Evolutionary conservation across 352 stramenopile species (phyloP).

Genomic region (Elongisporangium senticosum): DNA sequence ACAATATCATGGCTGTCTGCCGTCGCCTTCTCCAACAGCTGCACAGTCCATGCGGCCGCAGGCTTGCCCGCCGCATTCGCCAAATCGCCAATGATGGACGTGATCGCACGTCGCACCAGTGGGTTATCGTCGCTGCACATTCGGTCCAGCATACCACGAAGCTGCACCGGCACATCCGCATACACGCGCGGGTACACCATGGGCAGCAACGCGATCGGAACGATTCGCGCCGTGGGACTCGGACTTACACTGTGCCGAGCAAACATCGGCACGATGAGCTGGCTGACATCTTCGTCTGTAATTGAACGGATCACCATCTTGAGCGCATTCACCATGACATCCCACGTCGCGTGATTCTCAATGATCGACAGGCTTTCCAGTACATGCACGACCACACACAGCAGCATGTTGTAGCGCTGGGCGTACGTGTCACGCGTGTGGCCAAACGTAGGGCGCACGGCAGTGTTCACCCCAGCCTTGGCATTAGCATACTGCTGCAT

Average conservation of each 20-base stretch:
- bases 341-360: constrained; percentile 86
- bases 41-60: constrained; percentile 64
- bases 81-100: constrained; percentile 77
- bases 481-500: constrained; percentile 48
- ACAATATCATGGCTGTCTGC: constrained; percentile 85
- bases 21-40: constrained; percentile 75
- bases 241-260: constrained; percentile 78
- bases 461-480: constrained; percentile 6
- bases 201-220: constrained; percentile 68
- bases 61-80: constrained; percentile 42
- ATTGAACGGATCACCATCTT: constrained; percentile 66
- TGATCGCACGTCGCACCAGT: constrained; percentile 75
- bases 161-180: constrained; percentile 71
- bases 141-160: constrained; percentile 83
- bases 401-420: constrained; percentile 59
- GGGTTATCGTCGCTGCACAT: constrained; percentile 86
- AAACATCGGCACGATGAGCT: constrained; percentile 74
- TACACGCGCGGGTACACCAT: constrained; percentile 68
- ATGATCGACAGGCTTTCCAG: constrained; percentile 86
- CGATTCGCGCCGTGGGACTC: constrained; percentile 78
- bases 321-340: constrained; percentile 83
- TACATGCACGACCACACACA: constrained; percentile 75
- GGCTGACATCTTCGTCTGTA: constrained; percentile 48
- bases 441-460: constrained; percentile 11
- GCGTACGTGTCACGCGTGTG: constrained; percentile 18